Evolutionary conservation across 352 stramenopile species (phyloP), one percentile per base, ranked within the genome.

Genomic region (Stephanocyclus meneghinianus): DNA sequence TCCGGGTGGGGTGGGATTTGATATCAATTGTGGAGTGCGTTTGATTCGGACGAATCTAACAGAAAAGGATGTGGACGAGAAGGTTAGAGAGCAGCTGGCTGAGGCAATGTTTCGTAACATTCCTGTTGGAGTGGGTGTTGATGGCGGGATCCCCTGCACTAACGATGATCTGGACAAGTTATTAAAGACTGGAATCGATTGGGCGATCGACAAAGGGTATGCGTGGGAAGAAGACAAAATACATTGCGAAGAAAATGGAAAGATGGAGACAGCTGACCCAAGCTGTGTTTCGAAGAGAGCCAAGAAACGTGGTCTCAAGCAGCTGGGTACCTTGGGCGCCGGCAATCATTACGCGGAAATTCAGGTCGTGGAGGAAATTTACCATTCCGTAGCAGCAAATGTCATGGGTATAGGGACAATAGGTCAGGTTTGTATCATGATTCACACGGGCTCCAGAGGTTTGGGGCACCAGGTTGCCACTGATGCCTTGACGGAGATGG

Each of bases 331-430:
- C 7, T 81, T 97, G 21, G 94, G 94, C 11, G 91, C 87, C 1
- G 94, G 94, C 0, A 97, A 97, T 81, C 94, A 97, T 81, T 96
- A 96, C 71, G 88, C 86, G 32, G 93, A 96, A 75, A 94, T 96
- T 59, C 93, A 96, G 72, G 83, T 95, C 18, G 91, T 96, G 13
- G 92, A 96, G 50, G 92, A 96, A 73, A 92, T 96, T 40, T 94
- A 90, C 71, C 88, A 96, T 81, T 53, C 84, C 60, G 62, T 69
- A 11, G 91, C 91, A 18, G 92, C 92, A 29, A 78, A 73, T 15
- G 82, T 81, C 40, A 95, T 96, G 92, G 93, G 92, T 9, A 86
- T 96, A 48, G 85, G 91, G 40, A 73, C 45, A n/a, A 57, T 90
- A 30, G 91, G 92, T 15, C 91, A 93, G 65, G 85, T 95, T 55